phyloP scores from a whole-genome alignment of 139 green algal genomes.

The Diplosphaera chodatii region DNA sequence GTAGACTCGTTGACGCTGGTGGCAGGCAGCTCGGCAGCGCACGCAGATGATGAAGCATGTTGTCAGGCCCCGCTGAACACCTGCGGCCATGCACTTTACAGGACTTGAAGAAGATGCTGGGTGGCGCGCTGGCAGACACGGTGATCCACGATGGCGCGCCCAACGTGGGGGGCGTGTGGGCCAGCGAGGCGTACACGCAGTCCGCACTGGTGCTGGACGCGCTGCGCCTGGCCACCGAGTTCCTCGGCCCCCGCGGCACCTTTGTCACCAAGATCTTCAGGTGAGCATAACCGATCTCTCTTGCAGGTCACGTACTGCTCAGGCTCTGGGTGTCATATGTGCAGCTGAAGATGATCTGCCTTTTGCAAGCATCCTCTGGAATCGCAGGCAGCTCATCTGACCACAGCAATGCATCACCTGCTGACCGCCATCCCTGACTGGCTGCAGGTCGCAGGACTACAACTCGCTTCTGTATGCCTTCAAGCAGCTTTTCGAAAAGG shows the following conservation, averaged over 20 bases:
- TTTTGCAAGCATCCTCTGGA: too few relatives aligned
- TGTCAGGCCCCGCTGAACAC: too few relatives aligned
- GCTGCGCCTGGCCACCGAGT: conserved; percentile 84
- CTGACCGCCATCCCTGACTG: too few relatives aligned
- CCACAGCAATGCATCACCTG: not conserved
- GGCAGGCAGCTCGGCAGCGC: too few relatives aligned
- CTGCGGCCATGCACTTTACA: not conserved
- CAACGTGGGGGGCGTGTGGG: conserved; percentile 94
- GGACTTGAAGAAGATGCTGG: conserved; percentile 72
- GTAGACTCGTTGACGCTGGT: too few relatives aligned
- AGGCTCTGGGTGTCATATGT: too few relatives aligned
- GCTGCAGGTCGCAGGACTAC: conserved; percentile 85
- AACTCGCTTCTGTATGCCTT: conserved; percentile 94
- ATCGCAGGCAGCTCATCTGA: not conserved
- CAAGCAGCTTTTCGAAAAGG: conserved; percentile 94
- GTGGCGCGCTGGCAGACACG: conserved; percentile 75
- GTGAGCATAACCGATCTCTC: too few relatives aligned
- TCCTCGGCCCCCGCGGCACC: conserved; percentile 77
- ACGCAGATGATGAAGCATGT: too few relatives aligned
- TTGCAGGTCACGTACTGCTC: too few relatives aligned
- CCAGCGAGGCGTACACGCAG: conserved; percentile 85
- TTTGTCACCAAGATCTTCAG: conserved; percentile 98
- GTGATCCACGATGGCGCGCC: conserved; percentile 97
- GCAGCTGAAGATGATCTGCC: too few relatives aligned
- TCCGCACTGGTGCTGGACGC: conserved; percentile 86